phyloP scores from a whole-genome alignment of 257 asterid genomes.

The Primulina eburnea region DNA sequence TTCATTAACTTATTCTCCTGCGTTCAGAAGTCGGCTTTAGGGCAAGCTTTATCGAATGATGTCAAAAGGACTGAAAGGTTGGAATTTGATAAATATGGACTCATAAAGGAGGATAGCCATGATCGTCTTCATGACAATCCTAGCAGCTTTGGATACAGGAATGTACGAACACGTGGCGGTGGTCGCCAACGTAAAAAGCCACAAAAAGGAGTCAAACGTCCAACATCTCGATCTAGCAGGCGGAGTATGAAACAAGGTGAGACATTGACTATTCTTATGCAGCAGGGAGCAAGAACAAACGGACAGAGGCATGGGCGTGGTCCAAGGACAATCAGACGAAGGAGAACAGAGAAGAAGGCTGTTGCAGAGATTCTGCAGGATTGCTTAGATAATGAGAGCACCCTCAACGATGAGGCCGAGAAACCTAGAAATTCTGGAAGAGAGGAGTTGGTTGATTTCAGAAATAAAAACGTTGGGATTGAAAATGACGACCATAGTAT shows the following conservation, averaged over 20 bases:
- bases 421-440: conserved; percentile 29
- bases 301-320: conserved; percentile 78
- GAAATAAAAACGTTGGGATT: conserved; percentile 28
- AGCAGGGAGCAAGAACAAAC: conserved; percentile 51
- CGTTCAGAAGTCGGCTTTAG: conserved; percentile 49
- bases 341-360: conserved; percentile 54
- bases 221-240: conserved; percentile 40
- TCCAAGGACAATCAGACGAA: conserved; percentile 63
- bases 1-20: conserved; percentile 11
- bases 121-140: conserved; percentile 40
- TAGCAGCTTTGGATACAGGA: conserved; percentile 52
- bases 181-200: conserved; percentile 70
- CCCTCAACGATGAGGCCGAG: conserved; percentile 30
- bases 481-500: conserved; percentile 44
- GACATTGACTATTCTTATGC: conserved; percentile 49
- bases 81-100: conserved; percentile 47
- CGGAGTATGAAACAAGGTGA: conserved; percentile 42
- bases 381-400: conserved; percentile 27
- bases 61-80: conserved; percentile 45
- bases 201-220: conserved; percentile 40
- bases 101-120: conserved; percentile 49
- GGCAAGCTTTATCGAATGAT: conserved; percentile 42
- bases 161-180: conserved; percentile 56
- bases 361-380: conserved; percentile 38
- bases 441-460: conserved; percentile 28